Percentiles rank a stretch among this genome's conserved stretches.
These are phyloP conservation scores for Globisporangium cederbergense DNA, from an alignment of 352 stramenopile species.

Conservation along the genomic window DNA sequence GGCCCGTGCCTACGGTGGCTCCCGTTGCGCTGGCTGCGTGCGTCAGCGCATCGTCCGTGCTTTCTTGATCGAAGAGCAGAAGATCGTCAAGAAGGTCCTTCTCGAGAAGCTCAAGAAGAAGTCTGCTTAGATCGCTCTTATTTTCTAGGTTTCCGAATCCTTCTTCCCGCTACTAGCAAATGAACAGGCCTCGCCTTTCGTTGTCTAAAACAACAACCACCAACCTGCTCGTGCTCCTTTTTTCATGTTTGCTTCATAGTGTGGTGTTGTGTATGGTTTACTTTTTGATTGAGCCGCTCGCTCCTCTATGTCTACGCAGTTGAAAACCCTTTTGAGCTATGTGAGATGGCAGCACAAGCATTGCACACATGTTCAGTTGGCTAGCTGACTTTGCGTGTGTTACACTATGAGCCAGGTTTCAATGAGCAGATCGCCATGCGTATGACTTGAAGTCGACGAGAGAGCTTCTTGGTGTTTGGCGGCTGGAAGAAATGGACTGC, in stretches of 20 bases:
- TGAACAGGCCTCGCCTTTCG: conserved; percentile 12
- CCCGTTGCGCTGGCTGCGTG: conserved; percentile 92
- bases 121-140: conserved; percentile 44
- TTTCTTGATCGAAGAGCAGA: conserved; percentile 99
- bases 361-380: no score
- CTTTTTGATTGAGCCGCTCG: no score
- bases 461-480: no score
- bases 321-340: no score
- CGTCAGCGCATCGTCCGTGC: conserved; percentile 95
- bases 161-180: conserved; percentile 20
- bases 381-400: no score
- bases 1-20: conserved; percentile 95
- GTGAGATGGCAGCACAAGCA: no score
- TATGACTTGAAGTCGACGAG: no score
- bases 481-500: no score
- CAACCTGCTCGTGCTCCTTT: background rate
- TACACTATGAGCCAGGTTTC: no score
- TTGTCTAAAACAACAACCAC: conserved; percentile 14
- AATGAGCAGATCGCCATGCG: no score
- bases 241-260: background rate
- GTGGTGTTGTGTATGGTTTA: background rate
- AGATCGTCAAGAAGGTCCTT: conserved; percentile 99
- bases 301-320: no score
- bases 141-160: conserved; percentile 16
- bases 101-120: conserved; percentile 93